Percentiles rank a stretch among this genome's conserved stretches.
Evolutionary conservation across 208 protist species (phyloP).

Genomic region (Wallacemonas rigidus): DNA sequence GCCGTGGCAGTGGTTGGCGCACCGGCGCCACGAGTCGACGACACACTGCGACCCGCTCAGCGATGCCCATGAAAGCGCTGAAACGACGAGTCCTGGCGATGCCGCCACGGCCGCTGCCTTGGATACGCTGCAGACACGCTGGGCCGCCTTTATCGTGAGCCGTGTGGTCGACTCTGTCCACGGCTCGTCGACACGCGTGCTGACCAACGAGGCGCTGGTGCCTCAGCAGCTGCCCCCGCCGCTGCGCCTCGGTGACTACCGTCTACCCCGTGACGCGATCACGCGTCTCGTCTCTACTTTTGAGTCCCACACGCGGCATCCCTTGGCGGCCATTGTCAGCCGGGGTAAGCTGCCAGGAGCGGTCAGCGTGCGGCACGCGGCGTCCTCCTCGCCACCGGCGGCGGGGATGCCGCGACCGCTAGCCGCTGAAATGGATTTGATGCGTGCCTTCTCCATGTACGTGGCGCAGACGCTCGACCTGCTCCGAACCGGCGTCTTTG

Average conservation of each 20-base stretch:
- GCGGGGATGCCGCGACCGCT: conserved; percentile 21
- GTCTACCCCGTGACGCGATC: conserved; percentile 34
- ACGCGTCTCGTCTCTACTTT: conserved; percentile 40
- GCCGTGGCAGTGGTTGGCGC: conserved; percentile 23
- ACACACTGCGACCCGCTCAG: too few relatives aligned
- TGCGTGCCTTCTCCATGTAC: conserved; percentile 46
- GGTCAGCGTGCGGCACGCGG: too few relatives aligned
- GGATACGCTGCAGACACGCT: conserved; percentile 5
- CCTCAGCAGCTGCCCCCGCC: conserved; percentile 56
- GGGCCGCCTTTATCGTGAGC: conserved; percentile 19
- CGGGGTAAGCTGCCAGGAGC: neutral
- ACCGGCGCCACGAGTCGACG: too few relatives aligned
- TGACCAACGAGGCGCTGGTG: conserved; percentile 54
- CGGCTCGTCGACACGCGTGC: conserved; percentile 4
- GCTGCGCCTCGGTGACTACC: conserved; percentile 69
- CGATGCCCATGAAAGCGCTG: too few relatives aligned
- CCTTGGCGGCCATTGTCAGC: neutral
- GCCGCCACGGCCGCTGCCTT: neutral
- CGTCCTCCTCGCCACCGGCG: neutral
- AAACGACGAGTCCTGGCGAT: too few relatives aligned
- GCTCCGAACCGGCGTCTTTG: conserved; percentile 5
- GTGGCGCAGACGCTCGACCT: conserved; percentile 39
- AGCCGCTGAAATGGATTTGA: conserved; percentile 47
- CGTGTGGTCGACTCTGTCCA: conserved; percentile 19
- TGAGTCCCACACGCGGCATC: conserved; percentile 27